Evolutionary conservation across 371 early-diverging fungal genomes (phyloP).

Genomic region (Catenaria anguillulae): DNA sequence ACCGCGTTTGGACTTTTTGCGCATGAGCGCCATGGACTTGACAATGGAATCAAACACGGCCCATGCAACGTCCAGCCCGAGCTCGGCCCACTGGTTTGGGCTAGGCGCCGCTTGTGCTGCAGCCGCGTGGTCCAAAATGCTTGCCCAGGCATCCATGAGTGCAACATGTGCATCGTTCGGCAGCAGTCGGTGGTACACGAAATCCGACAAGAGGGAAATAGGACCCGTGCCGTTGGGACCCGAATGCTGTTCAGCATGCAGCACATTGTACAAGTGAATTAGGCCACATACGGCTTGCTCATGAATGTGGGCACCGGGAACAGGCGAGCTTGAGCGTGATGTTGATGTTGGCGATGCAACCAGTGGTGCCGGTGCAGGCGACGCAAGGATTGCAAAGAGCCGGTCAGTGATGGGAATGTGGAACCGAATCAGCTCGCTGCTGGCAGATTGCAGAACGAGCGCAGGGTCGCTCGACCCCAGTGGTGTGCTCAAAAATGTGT

Average conservation of each 20-base stretch:
- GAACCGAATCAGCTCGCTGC: not conserved
- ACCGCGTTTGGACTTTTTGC: too few relatives aligned
- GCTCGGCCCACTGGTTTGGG: not conserved
- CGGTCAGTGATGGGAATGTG: not conserved
- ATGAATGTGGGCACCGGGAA: too few relatives aligned
- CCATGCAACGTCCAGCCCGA: not conserved
- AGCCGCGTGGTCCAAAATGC: not conserved
- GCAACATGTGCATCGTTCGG: not conserved
- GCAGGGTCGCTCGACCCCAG: not conserved
- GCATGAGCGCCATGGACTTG: not conserved
- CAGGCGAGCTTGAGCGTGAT: too few relatives aligned
- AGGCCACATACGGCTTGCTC: not conserved
- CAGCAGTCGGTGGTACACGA: too few relatives aligned
- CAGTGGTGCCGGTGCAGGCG: too few relatives aligned
- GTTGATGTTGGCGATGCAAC: too few relatives aligned
- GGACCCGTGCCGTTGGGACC: too few relatives aligned
- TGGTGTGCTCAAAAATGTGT: not conserved
- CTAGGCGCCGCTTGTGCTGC: not conserved
- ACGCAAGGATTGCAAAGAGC: too few relatives aligned
- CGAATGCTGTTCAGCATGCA: too few relatives aligned
- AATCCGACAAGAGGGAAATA: too few relatives aligned
- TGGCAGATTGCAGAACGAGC: not conserved
- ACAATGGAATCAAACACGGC: not conserved
- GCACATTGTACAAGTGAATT: not conserved
- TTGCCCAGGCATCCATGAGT: not conserved